Base-by-base conservation (phyloP, 371 early-diverging fungal species). In the Mortierella sp. region DNA sequence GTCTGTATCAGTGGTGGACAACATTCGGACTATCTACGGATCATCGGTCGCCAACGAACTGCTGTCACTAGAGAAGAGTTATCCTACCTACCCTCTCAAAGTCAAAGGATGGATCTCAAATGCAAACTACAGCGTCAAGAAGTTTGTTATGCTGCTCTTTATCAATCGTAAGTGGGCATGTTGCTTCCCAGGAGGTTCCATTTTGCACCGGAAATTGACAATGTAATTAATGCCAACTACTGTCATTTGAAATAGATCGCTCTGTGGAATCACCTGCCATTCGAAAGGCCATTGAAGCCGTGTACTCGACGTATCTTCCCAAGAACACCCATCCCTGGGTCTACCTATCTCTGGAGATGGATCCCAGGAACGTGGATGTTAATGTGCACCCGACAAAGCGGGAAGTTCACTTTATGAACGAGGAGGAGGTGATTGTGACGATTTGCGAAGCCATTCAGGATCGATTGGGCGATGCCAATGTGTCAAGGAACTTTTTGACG, bases 361-460 rank as follows among this genome's bases (percentile, higher is more conserved):
- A 93, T 43, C 95, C 98, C 0, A 87, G 93, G 44, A 93, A 94
- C 73, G 95, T 99, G 0, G 99, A 99, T 89, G 99, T 99, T 6
- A 99, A 99, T 88, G 97, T 99, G 0, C 99, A 99, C 89, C 99
- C 99, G 0, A 97, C 98, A 51, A 99, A 99, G 81, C 91, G 93
- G 31, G 97, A 98, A 91, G 98, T 99, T 16, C 94, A 96, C 73
- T 96, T 99, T 74, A 86, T 97, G 76, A 90, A 98, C 80, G 97
- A 98, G 83, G 97, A 98, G n/a, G 81, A 89, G 24, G 92, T 99
- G 24, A 89, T 97, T 19, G 92, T 92, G 14, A 80, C 87, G 0
- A 85, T 98, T 1, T 90, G 92, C 64, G 94, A 92, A 54, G 87
- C 88, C 11, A 90, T 98, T 46, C 92, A 94, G 72, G 87, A 89